These are phyloP conservation scores for Russula earlei DNA, from an alignment of 768 basidiomycete genomes.

Conservation along the genomic window DNA sequence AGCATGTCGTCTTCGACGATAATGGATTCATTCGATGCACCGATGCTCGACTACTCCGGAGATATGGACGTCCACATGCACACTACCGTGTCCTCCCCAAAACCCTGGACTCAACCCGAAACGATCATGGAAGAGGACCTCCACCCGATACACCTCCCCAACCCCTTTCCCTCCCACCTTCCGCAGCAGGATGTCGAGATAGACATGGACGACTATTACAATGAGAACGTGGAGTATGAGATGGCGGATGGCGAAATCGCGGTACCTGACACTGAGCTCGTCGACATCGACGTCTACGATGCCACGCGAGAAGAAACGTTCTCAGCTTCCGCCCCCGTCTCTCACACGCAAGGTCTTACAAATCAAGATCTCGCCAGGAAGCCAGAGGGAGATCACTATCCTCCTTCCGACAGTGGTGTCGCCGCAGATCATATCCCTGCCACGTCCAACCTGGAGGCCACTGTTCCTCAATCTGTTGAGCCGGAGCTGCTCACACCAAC, in stretches of 20 bases:
- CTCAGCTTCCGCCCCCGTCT: not conserved
- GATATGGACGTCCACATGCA: conserved; percentile 21
- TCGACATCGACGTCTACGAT: conserved; percentile 19
- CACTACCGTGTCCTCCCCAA: conserved; percentile 19
- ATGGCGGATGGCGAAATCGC: conserved; percentile 18
- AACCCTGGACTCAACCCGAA: conserved; percentile 17
- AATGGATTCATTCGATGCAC: conserved; percentile 20
- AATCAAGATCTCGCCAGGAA: conserved; percentile 2
- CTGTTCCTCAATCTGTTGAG: conserved; percentile 28
- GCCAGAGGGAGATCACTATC: not conserved
- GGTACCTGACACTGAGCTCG: conserved; percentile 11
- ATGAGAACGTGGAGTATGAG: conserved; percentile 18
- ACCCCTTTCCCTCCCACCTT: conserved; percentile 3
- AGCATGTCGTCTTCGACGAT: conserved; percentile 17
- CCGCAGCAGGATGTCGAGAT: conserved; percentile 20
- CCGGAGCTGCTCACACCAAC: conserved; percentile 1
- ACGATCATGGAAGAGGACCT: conserved; percentile 20
- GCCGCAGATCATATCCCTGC: conserved; percentile 69
- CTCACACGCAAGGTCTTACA: not conserved
- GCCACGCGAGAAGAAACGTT: conserved; percentile 13
- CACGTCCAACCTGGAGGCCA: conserved; percentile 35
- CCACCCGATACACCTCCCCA: conserved; percentile 2
- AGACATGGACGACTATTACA: conserved; percentile 20
- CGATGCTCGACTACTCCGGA: conserved; percentile 19
- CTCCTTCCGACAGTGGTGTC: conserved; percentile 38